A percentile compares a stretch with the other conserved stretches of the same genome.
These are phyloP conservation scores for Trichoderma reesei DNA, from an alignment of 495 filamentous ascomycete genomes.

Conservation along the genomic window DNA sequence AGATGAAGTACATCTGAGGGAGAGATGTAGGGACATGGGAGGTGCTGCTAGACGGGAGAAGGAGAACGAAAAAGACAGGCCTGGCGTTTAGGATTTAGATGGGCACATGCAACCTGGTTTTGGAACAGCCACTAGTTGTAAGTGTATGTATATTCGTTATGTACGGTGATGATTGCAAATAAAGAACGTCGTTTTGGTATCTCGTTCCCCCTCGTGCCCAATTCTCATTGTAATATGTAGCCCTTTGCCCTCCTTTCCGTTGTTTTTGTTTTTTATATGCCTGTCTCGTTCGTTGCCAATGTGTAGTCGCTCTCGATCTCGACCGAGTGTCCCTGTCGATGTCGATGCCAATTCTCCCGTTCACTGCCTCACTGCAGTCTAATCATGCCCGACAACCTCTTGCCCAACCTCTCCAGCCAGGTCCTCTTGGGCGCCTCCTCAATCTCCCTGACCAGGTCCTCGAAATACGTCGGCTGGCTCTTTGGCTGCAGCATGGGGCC, in stretches of 20 bases:
- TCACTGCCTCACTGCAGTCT: constrained; percentile 34
- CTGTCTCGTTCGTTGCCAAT: neutral
- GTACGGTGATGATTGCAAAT: constrained; percentile 1
- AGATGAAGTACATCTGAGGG: constrained; percentile 67
- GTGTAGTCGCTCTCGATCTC: neutral
- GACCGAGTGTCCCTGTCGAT: too few species aligned
- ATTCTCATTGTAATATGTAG: neutral
- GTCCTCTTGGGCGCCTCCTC: constrained; percentile 58
- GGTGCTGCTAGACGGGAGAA: neutral
- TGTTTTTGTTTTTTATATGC: neutral
- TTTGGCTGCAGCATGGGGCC: constrained; percentile 53
- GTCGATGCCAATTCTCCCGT: neutral
- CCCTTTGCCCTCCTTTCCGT: neutral
- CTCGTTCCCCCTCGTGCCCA: neutral
- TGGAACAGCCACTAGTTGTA: constrained; percentile 4
- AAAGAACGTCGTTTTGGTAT: neutral
- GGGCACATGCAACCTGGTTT: neutral
- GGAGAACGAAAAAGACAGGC: neutral
- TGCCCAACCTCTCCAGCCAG: constrained; percentile 43
- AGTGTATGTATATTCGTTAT: neutral
- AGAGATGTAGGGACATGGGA: neutral
- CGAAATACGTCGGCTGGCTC: constrained; percentile 70
- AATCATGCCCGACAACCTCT: constrained; percentile 55
- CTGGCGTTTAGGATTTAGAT: constrained; percentile 11
- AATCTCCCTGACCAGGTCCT: constrained; percentile 60